Percentiles rank a stretch among this genome's conserved stretches.
Conservation (phyloP, 345 rosid species). For the Ricinus communis region DNA sequence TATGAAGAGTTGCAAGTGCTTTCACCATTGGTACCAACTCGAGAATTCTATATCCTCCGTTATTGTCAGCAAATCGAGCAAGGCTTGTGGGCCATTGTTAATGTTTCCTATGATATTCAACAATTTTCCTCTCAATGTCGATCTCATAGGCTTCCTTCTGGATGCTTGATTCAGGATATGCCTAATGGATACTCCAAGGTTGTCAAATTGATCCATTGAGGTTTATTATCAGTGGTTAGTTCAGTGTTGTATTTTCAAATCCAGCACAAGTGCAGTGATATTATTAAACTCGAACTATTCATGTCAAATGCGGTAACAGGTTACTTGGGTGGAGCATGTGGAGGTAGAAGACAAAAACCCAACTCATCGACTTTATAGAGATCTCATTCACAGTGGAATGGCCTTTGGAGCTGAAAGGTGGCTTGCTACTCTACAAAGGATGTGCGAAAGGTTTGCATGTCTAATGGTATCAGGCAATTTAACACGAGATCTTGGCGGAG, state of each 20-base stretch:
- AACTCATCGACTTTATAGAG: conserved; percentile 59
- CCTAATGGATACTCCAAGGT: conserved; percentile 97
- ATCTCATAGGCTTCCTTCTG: conserved; percentile 77
- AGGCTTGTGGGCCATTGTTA: conserved; percentile 85
- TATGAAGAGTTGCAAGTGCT: conserved; percentile 92
- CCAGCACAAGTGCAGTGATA: background rate
- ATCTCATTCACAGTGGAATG: conserved; percentile 59
- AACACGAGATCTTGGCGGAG: conserved; percentile 78
- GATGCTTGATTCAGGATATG: conserved; percentile 96
- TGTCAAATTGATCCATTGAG: conserved; percentile 15
- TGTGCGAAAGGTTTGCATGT: conserved; percentile 84
- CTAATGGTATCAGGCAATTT: conserved; percentile 61
- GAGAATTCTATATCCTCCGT: conserved; percentile 80
- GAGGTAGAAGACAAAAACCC: conserved; percentile 74
- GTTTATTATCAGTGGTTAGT: conserved; percentile 10
- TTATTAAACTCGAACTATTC: conserved; percentile 3
- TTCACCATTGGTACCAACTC: conserved; percentile 71
- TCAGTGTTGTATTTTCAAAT: background rate
- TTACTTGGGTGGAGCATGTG: conserved; percentile 89
- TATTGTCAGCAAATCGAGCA: conserved; percentile 86
- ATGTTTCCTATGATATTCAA: conserved; percentile 81
- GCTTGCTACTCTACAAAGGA: conserved; percentile 78
- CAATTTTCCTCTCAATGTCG: conserved; percentile 61
- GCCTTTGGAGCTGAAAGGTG: conserved; percentile 92
- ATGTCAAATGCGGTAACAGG: conserved; percentile 42